Evolutionary conservation across 1,284 basidiomycete genomes (phyloP).

Genomic region (Pseudozyma tsukubaensis): DNA sequence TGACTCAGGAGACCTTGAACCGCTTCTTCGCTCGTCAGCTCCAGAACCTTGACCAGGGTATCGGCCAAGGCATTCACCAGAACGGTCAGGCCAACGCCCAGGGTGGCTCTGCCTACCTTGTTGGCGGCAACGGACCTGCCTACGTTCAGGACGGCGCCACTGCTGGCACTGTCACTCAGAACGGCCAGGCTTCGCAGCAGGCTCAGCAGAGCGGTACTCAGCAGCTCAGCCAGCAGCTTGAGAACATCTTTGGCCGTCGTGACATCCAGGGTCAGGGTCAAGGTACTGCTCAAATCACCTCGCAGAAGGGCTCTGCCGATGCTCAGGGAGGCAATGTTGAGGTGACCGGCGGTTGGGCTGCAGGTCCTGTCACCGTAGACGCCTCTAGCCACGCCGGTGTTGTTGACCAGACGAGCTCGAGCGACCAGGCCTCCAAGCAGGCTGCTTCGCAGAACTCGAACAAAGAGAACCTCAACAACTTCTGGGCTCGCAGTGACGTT

Average conservation of each 20-base stretch:
- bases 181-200: conserved; percentile 31
- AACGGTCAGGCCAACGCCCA: conserved; percentile 27
- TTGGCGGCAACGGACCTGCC: conserved; percentile 23
- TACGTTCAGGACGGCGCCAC: conserved; percentile 28
- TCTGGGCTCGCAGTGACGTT: conserved; percentile 16
- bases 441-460: conserved; percentile 23
- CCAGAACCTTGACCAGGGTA: conserved; percentile 33
- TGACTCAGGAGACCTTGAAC: conserved; percentile 22
- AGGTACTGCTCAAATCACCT: conserved; percentile 25
- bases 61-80: conserved; percentile 39
- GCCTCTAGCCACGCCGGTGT: conserved; percentile 26
- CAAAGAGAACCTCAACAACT: conserved; percentile 15
- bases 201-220: conserved; percentile 39
- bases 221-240: conserved; percentile 18
- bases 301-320: conserved; percentile 29
- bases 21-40: conserved; percentile 28
- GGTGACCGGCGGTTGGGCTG: conserved; percentile 17
- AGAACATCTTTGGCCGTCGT: conserved; percentile 34
- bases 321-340: conserved; percentile 27
- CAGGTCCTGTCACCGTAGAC: conserved; percentile 28
- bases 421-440: conserved; percentile 30
- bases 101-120: conserved; percentile 34
- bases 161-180: conserved; percentile 27
- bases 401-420: conserved; percentile 24
- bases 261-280: conserved; percentile 35